A percentile compares a stretch with the other conserved stretches of the same genome.
phyloP scores from a whole-genome alignment of 768 basidiomycete genomes.

The Mycena vitilis region DNA sequence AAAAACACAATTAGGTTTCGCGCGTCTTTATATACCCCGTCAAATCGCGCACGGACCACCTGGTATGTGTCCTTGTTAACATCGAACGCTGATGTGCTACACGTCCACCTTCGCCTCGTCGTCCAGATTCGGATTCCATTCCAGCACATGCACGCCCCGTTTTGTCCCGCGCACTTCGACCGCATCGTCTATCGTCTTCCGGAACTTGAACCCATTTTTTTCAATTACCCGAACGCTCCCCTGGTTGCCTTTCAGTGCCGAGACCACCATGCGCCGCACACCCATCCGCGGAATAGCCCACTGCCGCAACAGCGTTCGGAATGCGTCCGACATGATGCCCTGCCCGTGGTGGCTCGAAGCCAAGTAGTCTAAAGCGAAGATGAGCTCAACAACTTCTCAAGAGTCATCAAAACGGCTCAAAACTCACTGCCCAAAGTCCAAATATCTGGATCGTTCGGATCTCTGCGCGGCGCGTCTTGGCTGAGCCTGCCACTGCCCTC shows the following conservation, averaged over 20 bases:
- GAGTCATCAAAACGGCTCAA: background rate
- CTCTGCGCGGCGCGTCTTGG: slow-evolving; percentile 42
- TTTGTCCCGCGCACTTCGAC: slow-evolving; percentile 51
- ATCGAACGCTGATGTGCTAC: too few relatives aligned
- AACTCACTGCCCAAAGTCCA: slow-evolving; percentile 71
- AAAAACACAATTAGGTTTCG: slow-evolving; percentile 38
- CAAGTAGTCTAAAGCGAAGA: slow-evolving; percentile 62
- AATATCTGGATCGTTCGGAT: slow-evolving; percentile 63
- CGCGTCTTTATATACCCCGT: slow-evolving; percentile 24
- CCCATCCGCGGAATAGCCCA: slow-evolving; percentile 80
- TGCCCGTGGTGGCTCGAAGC: slow-evolving; percentile 70
- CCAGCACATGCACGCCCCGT: slow-evolving; percentile 39
- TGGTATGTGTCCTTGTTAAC: slow-evolving; percentile 1
- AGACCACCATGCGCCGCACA: slow-evolving; percentile 57
- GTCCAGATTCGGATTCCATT: slow-evolving; percentile 17
- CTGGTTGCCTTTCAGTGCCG: slow-evolving; percentile 63
- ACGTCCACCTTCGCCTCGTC: background rate
- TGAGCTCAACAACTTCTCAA: background rate
- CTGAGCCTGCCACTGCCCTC: slow-evolving; percentile 57
- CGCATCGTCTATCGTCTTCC: slow-evolving; percentile 52
- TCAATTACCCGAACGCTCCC: slow-evolving; percentile 75
- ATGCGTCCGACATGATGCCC: slow-evolving; percentile 79
- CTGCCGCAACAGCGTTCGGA: slow-evolving; percentile 62
- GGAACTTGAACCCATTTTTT: slow-evolving; percentile 69
- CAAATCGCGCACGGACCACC: slow-evolving; percentile 27